phyloP scores from a whole-genome alignment of 306 rosid species.

The Boehmeria nivea region DNA sequence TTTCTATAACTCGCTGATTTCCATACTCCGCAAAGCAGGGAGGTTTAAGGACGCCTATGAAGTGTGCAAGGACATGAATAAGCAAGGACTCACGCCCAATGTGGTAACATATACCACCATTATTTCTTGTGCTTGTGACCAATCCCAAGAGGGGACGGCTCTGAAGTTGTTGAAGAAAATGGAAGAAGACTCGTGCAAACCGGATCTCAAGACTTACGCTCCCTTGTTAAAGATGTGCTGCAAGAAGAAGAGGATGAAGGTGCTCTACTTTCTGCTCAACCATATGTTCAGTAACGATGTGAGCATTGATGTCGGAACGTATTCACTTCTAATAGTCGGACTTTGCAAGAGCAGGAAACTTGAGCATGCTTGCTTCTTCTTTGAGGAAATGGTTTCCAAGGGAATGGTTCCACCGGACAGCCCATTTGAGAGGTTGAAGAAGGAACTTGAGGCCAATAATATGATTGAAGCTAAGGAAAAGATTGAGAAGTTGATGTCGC shows the following conservation, averaged over 20 bases:
- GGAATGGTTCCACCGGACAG: background rate
- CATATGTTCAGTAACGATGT: slow-evolving; percentile 71
- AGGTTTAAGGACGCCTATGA: slow-evolving; percentile 63
- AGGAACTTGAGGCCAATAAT: background rate
- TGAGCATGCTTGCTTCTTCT: slow-evolving; percentile 43
- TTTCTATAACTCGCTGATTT: slow-evolving; percentile 53
- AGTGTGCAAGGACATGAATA: slow-evolving; percentile 59
- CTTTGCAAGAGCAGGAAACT: slow-evolving; percentile 48
- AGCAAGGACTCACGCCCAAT: slow-evolving; percentile 53
- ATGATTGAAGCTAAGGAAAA: background rate
- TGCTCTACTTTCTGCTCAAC: slow-evolving; percentile 58
- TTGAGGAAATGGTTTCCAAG: slow-evolving; percentile 51
- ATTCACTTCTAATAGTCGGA: slow-evolving; percentile 47
- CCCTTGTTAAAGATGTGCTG: slow-evolving; percentile 82
- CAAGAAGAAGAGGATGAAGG: slow-evolving; percentile 75
- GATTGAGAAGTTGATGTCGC: background rate
- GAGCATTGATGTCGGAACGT: slow-evolving; percentile 54
- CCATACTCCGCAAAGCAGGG: slow-evolving; percentile 58
- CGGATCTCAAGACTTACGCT: slow-evolving; percentile 53
- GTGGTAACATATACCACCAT: slow-evolving; percentile 46
- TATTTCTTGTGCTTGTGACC: slow-evolving; percentile 58
- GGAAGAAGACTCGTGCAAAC: slow-evolving; percentile 60
- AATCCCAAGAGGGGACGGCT: slow-evolving; percentile 70
- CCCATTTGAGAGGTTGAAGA: background rate
- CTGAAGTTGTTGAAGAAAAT: slow-evolving; percentile 72